Conservation (phyloP, 2,329 filamentous ascomycete genomes). For the Colletotrichum sidae region DNA sequence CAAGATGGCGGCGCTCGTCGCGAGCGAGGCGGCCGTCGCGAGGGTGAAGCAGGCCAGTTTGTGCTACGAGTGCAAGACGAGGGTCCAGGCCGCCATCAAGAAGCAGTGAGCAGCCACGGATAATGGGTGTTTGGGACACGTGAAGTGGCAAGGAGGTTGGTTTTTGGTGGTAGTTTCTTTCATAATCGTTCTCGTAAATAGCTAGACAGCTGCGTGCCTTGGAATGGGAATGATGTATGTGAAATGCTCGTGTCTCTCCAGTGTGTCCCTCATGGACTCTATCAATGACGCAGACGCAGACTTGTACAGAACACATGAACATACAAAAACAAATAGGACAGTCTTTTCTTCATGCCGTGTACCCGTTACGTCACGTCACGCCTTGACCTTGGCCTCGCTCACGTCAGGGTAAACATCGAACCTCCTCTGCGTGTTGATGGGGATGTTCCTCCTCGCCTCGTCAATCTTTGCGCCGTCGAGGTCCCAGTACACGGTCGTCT, state of each 20-base stretch:
- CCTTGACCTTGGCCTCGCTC: slow-evolving; percentile 52
- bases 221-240: no score
- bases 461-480: slow-evolving; percentile 76
- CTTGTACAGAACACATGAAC: no score
- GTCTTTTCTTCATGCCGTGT: no score
- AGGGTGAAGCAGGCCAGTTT: slow-evolving; percentile 26
- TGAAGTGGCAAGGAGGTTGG: no score
- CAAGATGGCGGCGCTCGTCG: slow-evolving; percentile 21
- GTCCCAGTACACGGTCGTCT: slow-evolving; percentile 81
- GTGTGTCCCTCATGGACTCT: no score
- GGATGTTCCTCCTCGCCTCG: slow-evolving; percentile 84
- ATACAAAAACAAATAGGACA: no score
- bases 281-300: no score
- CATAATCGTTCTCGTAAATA: no score
- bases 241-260: no score
- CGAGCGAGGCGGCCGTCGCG: slow-evolving; percentile 30
- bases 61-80: slow-evolving; percentile 35
- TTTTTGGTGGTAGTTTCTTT: no score
- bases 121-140: not conserved
- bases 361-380: no score
- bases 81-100: slow-evolving; percentile 18
- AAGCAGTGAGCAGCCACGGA: not conserved
- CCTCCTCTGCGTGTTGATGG: slow-evolving; percentile 83
- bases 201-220: no score
- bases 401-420: slow-evolving; percentile 98